Base-by-base conservation (phyloP, 139 green algal species). In the Coccomyxa sp. region DNA sequence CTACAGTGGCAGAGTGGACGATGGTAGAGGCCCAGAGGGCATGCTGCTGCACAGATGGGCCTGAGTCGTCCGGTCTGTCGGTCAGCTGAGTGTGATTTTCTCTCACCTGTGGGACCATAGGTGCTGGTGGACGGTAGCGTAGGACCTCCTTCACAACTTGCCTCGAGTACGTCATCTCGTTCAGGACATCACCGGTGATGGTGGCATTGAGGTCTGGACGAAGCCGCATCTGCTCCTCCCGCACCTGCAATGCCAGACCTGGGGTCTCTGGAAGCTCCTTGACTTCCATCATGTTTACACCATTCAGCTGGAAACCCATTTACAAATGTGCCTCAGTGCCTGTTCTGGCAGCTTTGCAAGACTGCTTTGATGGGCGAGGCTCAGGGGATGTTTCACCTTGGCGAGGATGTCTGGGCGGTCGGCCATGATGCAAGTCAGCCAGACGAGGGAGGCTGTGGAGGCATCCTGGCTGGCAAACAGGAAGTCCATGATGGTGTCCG, bases 401-500 rank as follows among this genome's bases (percentile, higher is more conserved):
- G 80, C 84, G 37, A 96, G 82, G 34, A 97, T 82, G 8, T 97
- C 88, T 0, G 93, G 93, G 83, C 91, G 84, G 69, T 95, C 93
- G 0, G 90, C 92, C 92, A 97, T 94, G 9, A 93, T 86, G 4
- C 86, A 84, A n/a, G 93, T 79, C n/a, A 82, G 85, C 93, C 93
- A 97, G 76, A 91, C 83, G 24, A 97, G 82, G 35, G 85, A 92
- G 50, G 93, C 88, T 8, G 93, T 96, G 79, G 87, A 93, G 39
- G 93, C 93, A 79, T 97, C 93, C 88, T 97, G 92, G 35, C 77
- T 88, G 39, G 93, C 93, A 80, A 97, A 97, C 44, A 97, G 84
- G 79, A 97, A 97, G 88, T 95, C 88, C 82, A 97, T 93, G 12
- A 95, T 80, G 6, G 79, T 88, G 84, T 94, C 88, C 1, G 90